Base-by-base conservation (phyloP, 192 early-diverging fungal species). In the Podochytrium sp. region DNA sequence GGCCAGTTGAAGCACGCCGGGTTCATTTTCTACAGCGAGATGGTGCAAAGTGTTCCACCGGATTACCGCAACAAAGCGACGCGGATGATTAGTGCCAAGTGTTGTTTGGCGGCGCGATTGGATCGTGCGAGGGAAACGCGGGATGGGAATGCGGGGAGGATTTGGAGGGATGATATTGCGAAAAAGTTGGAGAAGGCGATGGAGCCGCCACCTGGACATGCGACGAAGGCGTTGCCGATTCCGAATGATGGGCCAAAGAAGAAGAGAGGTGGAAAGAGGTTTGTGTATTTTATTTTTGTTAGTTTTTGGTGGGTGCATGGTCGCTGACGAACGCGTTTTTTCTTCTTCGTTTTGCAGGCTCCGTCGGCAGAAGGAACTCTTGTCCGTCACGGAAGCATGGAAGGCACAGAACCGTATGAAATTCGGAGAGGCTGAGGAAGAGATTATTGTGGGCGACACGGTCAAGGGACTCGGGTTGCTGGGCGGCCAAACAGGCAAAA, bases 171-270 rank as follows among this genome's bases (percentile, higher is more conserved):
- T 18, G 94, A 97, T 23, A 86, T 99, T 47, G 91, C 93, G 37
- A 90, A 90, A 33, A 93, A 95, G 77, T 81, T 99, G 3, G 95
- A 95, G 63, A 92, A 94, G 71, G 52, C 94, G 58, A 80, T 89
- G 55, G 92, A 94, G 69, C 92, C 98, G 6, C 91, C 96, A 23
- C 96, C 96, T 0, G 77, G 86, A 30, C 95, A 96, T 65, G 84
- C 87, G 3, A 73, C 92, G 68, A 97, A 97, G 77, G 93, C 96
- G 1, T 74, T 99, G 41, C 96, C 98, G 7, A 87, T 95, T 5
- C 98, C 98, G 3, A 87, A 92, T 65, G 96, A 99, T 73, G 93
- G 90, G 0, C 87, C 92, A 14, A 97, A 96, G 79, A 93, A 94
- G 69, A 80, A 92, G 18, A 85, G 98, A 60, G 98, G 91, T 47